phyloP scores from a whole-genome alignment of 2,329 filamentous ascomycete genomes.

The Colletotrichum shisoi region DNA sequence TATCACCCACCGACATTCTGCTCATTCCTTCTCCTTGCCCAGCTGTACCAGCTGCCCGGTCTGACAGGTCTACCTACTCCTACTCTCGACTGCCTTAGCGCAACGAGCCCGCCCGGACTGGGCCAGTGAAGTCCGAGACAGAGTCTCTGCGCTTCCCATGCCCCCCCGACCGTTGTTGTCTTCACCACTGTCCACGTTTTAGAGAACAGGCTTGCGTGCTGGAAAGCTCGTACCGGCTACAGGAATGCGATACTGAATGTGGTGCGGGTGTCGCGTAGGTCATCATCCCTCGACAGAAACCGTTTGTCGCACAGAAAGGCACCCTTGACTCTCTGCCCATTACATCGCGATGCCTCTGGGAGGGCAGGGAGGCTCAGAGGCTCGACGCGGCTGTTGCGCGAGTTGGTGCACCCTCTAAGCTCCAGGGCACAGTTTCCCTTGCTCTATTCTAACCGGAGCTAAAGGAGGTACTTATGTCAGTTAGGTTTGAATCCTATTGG shows the following conservation, averaged over 20 bases:
- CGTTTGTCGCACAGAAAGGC: not conserved
- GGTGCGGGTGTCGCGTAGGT: not conserved
- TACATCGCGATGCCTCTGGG: not conserved
- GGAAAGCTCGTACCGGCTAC: constrained; percentile 1
- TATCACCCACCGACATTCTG: not conserved
- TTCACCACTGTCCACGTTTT: not conserved
- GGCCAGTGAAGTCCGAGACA: not conserved
- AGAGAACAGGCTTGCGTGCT: not conserved
- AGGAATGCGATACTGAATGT: not conserved
- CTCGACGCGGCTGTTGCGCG: not conserved
- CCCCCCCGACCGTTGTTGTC: not conserved
- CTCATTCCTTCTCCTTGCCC: not conserved
- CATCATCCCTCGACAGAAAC: too few relatives aligned
- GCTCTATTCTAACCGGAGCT: not conserved
- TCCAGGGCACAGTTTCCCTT: not conserved
- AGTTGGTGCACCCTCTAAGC: too few relatives aligned
- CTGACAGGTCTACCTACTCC: constrained; percentile 1
- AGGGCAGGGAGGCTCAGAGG: not conserved
- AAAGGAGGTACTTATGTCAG: too few relatives aligned
- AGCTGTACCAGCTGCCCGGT: constrained; percentile 1
- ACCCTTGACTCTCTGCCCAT: not conserved
- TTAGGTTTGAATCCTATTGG: too few relatives aligned
- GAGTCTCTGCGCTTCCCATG: not conserved
- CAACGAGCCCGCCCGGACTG: not conserved
- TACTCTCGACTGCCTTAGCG: not conserved